Base-by-base conservation (phyloP, 1,139 yeast species). In the Taiozyma sp. region DNA sequence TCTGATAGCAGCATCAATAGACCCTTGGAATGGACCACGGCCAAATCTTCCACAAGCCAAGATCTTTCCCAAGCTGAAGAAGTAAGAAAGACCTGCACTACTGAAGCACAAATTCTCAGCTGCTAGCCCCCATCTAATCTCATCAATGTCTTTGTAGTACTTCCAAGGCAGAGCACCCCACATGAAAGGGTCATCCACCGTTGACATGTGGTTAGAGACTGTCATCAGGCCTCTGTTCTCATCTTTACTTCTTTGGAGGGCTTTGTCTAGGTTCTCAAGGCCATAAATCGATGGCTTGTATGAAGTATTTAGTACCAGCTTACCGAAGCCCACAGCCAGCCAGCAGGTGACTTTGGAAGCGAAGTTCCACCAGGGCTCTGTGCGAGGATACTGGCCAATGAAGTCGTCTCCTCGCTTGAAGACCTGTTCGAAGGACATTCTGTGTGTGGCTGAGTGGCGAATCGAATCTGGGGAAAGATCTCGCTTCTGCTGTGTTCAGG, bases 191-290 rank as follows among this genome's bases (percentile, higher is more conserved):
- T 93, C 99, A 65, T 93, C 99, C 28, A 91, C 86, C 8, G 88
- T 90, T 2, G 96, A 87, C 86, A 91, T 88, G 64, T 93, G 99
- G 66, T 93, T 93, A 96, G 92, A 90, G n/a, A 92, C 81, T 0
- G 98, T 90, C 52, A 92, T 61, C 5, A 92, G 67, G 0, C 95
- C 85, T 47, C 97, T 71, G 55, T 87, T 81, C 62, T 90, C 95
- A 1, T 63, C 58, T 50, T 85, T 70, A 2, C 95, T 84, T 55
- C 76, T 77, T 24, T 74, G 73, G 47, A 87, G 66, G 0, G 95
- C 96, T 29, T 65, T 70, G 54, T 84, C 87, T 24, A 91, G 70
- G 56, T 78, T 79, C 22, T 86, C 87, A 23, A 84, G 67, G 52
- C 87, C 79, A 56, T 78, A 76, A 16, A 89, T 71, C 48, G 75